Evolutionary conservation across 768 basidiomycete species (phyloP).

Genomic region (Tricholoma sp.): DNA sequence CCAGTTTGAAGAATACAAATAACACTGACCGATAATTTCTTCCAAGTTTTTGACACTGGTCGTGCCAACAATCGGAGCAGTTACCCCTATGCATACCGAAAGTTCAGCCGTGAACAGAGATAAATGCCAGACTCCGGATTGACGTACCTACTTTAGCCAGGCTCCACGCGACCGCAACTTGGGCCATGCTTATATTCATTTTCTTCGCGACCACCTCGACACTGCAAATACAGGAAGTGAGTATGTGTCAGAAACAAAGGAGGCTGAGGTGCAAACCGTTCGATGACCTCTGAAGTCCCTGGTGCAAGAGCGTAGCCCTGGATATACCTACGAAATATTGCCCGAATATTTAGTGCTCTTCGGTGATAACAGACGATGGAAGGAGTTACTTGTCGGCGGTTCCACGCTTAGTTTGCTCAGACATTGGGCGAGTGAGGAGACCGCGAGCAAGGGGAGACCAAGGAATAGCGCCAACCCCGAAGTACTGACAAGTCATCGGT

Average conservation of each 20-base stretch:
- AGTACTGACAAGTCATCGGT: too few relatives aligned
- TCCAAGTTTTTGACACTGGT: constrained; percentile 39
- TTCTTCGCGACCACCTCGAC: too few relatives aligned
- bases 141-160: constrained; percentile 33
- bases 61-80: constrained; percentile 30
- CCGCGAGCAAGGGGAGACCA: too few relatives aligned
- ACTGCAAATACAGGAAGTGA: constrained; percentile 13
- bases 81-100: constrained; percentile 17
- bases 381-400: constrained; percentile 28
- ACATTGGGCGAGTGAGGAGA: too few relatives aligned
- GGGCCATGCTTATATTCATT: constrained; percentile 50
- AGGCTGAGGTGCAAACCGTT: constrained; percentile 23
- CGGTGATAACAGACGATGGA: not conserved
- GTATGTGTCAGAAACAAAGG: constrained; percentile 5
- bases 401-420: constrained; percentile 37
- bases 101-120: not conserved
- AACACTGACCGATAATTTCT: not conserved
- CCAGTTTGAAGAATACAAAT: too few relatives aligned
- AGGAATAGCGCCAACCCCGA: too few relatives aligned
- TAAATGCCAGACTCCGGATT: not conserved
- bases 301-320: too few relatives aligned
- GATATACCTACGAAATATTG: too few relatives aligned
- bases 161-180: constrained; percentile 50
- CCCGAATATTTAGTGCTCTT: not conserved
- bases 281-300: too few relatives aligned